These are phyloP conservation scores for Solanum ossicruentum DNA, from an alignment of 257 asterid species.

Conservation along the genomic window DNA sequence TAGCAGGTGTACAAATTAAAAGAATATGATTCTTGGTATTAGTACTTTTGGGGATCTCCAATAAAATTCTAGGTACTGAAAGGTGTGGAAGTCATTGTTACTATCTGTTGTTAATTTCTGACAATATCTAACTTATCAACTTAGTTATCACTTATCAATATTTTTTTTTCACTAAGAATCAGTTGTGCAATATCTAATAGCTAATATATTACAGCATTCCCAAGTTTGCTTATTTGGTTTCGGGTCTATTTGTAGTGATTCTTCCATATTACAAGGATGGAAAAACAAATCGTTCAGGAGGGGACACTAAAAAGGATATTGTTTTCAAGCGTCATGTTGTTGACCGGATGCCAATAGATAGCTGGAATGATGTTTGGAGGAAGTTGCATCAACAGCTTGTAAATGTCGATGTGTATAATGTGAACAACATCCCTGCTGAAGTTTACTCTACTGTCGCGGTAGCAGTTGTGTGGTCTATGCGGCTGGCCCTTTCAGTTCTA, in stretches of 20 bases:
- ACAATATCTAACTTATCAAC: background rate
- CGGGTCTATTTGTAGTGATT: constrained; percentile 47
- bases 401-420: constrained; percentile 76
- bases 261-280: constrained; percentile 75
- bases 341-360: constrained; percentile 85
- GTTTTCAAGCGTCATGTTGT: constrained; percentile 78
- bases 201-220: background rate
- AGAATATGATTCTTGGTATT: background rate
- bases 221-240: background rate
- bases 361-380: constrained; percentile 98
- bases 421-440: constrained; percentile 59
- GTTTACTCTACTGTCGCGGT: constrained; percentile 73
- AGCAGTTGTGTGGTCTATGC: constrained; percentile 97
- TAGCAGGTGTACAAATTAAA: background rate
- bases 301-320: constrained; percentile 34
- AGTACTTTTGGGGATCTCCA: background rate
- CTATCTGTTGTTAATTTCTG: background rate
- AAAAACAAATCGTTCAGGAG: constrained; percentile 27
- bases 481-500: constrained; percentile 81
- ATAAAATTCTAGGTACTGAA: background rate
- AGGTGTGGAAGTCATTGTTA: background rate
- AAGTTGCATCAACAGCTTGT: constrained; percentile 94
- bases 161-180: background rate
- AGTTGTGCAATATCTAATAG: background rate
- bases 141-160: background rate